Base-by-base conservation (phyloP, 805 yeast species). In the Wickerhamomyces hampshirensis region DNA sequence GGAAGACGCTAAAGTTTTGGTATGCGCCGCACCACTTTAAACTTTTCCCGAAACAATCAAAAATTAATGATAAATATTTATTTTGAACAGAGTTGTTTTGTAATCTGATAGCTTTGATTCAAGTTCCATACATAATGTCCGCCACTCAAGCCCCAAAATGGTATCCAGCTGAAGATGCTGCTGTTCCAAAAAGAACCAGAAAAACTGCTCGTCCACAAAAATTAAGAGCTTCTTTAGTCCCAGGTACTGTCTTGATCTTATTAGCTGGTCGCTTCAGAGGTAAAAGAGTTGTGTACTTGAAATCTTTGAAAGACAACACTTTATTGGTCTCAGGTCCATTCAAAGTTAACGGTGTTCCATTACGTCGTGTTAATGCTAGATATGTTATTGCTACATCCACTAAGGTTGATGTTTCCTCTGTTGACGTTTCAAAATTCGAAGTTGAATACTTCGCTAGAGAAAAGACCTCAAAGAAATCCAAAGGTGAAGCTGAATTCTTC, bases 261-360 rank as follows among this genome's bases (percentile, higher is more conserved):
- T 80, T 91, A 67, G 97, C 98, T 62, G 98, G 98, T 68, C 87
- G 96, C 74, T 91, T 88, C 95, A 86, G 98, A 75, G 98, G 98
- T 71, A 93, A 91, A 86, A 89, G 98, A 77, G 98, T 93, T 60
- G 98, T 91, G 53, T 84, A 84, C 84, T 82, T 91, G 69, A 91
- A 91, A 83, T 73, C 83, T 71, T 80, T 93, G 66, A 96, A 88
- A 75, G 98, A 93, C 81, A 86, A 87, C 87, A 91, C 97, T 52
- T 76, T 91, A 62, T 84, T 91, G 65, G 96, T 91, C 50, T 74
- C 96, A 47, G 98, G 98, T 68, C 98, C 98, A 62, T 93, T 91
- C 95, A 91, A 93, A 81, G 86, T 91, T 63, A 91, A 91, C 76
- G 98, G 98, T 77, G 98, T 91, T 57, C 98, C 98, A 69, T 79